Evolutionary conservation across 495 filamentous ascomycete species (phyloP).

Genomic region (Rhypophila decipiens): DNA sequence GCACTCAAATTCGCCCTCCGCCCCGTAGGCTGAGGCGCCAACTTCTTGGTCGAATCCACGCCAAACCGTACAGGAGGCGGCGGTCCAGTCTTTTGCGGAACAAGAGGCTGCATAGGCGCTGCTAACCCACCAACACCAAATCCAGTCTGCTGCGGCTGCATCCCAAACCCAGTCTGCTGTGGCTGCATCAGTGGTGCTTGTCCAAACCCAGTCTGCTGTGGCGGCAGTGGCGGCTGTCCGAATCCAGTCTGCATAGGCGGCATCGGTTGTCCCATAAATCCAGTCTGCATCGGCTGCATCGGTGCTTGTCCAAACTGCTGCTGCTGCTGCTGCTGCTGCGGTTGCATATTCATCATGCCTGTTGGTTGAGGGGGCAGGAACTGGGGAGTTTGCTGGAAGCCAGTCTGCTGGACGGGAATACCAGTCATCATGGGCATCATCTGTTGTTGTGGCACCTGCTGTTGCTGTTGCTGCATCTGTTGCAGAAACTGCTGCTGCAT

Average conservation of each 20-base stretch:
- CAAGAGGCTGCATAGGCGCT: slow-evolving; percentile 42
- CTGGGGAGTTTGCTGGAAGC: slow-evolving; percentile 44
- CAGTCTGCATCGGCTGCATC: slow-evolving; percentile 49
- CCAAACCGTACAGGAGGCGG: slow-evolving; percentile 86
- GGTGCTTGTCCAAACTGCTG: slow-evolving; percentile 35
- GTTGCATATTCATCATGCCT: slow-evolving; percentile 29
- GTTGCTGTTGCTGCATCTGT: slow-evolving; percentile 35
- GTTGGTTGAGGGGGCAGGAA: slow-evolving; percentile 44
- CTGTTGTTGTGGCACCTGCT: slow-evolving; percentile 16
- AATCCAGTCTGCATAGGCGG: slow-evolving; percentile 58
- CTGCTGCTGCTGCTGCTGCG: slow-evolving; percentile 38
- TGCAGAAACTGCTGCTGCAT: slow-evolving; percentile 50
- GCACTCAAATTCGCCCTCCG: slow-evolving; percentile 80
- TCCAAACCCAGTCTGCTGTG: slow-evolving; percentile 51
- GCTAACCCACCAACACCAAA: slow-evolving; percentile 3
- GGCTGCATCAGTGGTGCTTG: slow-evolving; percentile 7
- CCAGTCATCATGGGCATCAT: slow-evolving; percentile 39
- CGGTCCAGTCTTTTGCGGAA: slow-evolving; percentile 91
- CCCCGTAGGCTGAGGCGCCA: slow-evolving; percentile 86
- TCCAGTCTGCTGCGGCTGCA: slow-evolving; percentile 8
- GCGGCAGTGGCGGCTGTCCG: slow-evolving; percentile 45
- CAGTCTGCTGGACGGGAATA: slow-evolving; percentile 45
- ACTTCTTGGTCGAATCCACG: slow-evolving; percentile 63
- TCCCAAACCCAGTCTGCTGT: slow-evolving; percentile 38
- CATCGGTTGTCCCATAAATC: slow-evolving; percentile 43